Conservation (phyloP, 768 basidiomycete genomes). For the Tremella yokohamensis region DNA sequence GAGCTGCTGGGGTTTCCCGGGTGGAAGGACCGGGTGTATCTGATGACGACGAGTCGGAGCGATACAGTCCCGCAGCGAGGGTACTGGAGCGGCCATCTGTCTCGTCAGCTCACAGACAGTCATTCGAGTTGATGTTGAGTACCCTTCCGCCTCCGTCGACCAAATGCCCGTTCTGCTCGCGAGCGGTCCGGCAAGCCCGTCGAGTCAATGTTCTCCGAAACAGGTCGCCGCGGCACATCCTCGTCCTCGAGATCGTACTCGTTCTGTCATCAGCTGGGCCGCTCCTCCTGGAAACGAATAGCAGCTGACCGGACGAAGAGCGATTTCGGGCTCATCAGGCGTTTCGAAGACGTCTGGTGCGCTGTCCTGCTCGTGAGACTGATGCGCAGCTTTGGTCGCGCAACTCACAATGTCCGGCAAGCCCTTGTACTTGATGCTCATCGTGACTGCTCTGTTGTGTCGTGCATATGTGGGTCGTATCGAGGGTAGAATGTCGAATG, state of each 20-base stretch:
- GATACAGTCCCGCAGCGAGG: neutral
- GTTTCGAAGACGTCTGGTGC: slow-evolving; percentile 51
- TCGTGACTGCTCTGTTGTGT: neutral
- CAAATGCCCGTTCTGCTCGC: slow-evolving; percentile 41
- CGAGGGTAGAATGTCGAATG: neutral
- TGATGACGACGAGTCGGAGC: slow-evolving; percentile 20
- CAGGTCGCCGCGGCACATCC: slow-evolving; percentile 11
- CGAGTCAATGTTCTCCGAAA: slow-evolving; percentile 33
- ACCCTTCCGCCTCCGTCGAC: slow-evolving; percentile 15
- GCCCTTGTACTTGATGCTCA: slow-evolving; percentile 45
- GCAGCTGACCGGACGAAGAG: slow-evolving; percentile 30
- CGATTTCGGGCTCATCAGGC: slow-evolving; percentile 40
- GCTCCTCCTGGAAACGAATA: neutral
- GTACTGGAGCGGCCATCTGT: too few relatives aligned
- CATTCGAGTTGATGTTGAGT: too few relatives aligned
- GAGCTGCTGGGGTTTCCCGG: slow-evolving; percentile 50
- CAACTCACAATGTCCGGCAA: slow-evolving; percentile 50
- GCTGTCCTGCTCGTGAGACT: slow-evolving; percentile 41
- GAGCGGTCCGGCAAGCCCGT: slow-evolving; percentile 26
- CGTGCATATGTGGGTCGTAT: too few relatives aligned
- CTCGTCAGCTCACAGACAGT: too few relatives aligned
- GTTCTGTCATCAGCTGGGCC: slow-evolving; percentile 13
- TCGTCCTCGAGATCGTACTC: slow-evolving; percentile 27
- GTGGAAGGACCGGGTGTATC: slow-evolving; percentile 7
- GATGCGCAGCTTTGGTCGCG: neutral